phyloP scores from a whole-genome alignment of 148 eudicot species.

The Camellia granthamiana region DNA sequence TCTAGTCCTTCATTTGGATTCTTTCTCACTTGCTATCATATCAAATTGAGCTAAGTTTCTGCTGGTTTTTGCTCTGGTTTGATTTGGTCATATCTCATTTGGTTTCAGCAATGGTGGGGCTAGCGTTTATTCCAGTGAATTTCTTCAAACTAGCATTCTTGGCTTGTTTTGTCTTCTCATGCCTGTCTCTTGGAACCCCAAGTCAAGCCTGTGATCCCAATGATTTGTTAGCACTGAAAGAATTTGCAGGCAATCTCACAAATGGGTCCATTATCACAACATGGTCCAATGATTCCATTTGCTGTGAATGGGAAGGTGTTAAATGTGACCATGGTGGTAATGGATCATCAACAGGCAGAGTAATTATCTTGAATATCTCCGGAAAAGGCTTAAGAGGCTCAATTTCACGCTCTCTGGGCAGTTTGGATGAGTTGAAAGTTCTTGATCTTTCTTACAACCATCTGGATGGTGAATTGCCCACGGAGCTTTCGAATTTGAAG shows the following conservation, averaged over 20 bases:
- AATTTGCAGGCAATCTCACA: slow-evolving; percentile 63
- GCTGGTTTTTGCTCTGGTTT: slow-evolving; percentile 23
- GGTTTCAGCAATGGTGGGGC: slow-evolving; percentile 26
- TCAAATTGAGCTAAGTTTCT: slow-evolving; percentile 14
- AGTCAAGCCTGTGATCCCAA: slow-evolving; percentile 48
- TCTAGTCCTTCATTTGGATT: slow-evolving; percentile 13
- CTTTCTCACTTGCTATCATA: slow-evolving; percentile 5
- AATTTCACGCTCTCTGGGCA: slow-evolving; percentile 51
- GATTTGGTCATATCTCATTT: slow-evolving; percentile 14
- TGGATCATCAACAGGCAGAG: slow-evolving; percentile 41
- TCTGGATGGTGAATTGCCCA: slow-evolving; percentile 59
- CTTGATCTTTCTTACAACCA: slow-evolving; percentile 72
- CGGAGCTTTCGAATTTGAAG: slow-evolving; percentile 47
- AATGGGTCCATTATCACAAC: slow-evolving; percentile 41
- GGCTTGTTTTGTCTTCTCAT: slow-evolving; percentile 42
- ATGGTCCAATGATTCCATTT: slow-evolving; percentile 48
- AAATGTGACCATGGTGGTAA: slow-evolving; percentile 38
- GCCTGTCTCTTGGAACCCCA: slow-evolving; percentile 37
- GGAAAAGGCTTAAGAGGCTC: slow-evolving; percentile 52
- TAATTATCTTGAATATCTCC: slow-evolving; percentile 43
- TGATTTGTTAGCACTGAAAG: slow-evolving; percentile 61
- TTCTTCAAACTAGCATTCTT: slow-evolving; percentile 45
- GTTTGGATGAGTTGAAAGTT: slow-evolving; percentile 40
- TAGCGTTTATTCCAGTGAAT: slow-evolving; percentile 29
- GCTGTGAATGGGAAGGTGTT: slow-evolving; percentile 85